Base-by-base conservation (phyloP, 148 eudicot species). In the Heliosperma pusillum region DNA sequence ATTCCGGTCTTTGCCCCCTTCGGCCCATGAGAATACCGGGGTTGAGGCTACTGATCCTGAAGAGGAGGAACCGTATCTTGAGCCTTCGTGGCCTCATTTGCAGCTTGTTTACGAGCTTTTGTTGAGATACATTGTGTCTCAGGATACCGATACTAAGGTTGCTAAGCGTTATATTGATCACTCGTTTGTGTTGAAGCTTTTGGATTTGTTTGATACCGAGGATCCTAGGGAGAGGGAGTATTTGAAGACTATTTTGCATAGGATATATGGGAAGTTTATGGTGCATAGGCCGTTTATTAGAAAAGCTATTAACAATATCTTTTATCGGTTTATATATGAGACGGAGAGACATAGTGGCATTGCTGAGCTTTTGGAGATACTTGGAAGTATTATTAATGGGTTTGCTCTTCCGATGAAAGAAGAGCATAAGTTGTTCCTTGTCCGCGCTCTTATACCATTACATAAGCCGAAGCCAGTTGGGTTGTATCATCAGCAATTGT, bases 391-490 rank as follows among this genome's bases (percentile, higher is more conserved):
- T 45, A 90, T 90, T 55, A 90, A 88, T 77, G 96, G 96, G 65
- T 90, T 90, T 81, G 96, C 96, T 42, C 74, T 91, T 85, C 97
- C 97, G 9, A 89, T 91, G 93, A 91, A 91, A 77, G 93, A 91
- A 83, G 97, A 91, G 82, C 97, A 91, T 58, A 91, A 89, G 80
- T 69, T 91, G 79, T 91, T 91, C 74, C 92, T 91, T 75, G 83
- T 83, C 66, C 81, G 93, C 63, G 89, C 87, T 27, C 77, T 91
- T 52, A 91, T 91, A 70, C 97, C 97, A 21, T 87, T 91, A 19
- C 97, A 91, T 85, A 91, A 91, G 72, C 97, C 97, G 16, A 91
- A 87, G 81, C 74, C 90, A 15, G 62, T 89, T 47, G 83, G 82
- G 13, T 0, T 85, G 77, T 91, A 91, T 82, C 97, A 91, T 81